Conservation (phyloP, 2,329 filamentous ascomycete genomes). For the Nectriaceae sp. region DNA sequence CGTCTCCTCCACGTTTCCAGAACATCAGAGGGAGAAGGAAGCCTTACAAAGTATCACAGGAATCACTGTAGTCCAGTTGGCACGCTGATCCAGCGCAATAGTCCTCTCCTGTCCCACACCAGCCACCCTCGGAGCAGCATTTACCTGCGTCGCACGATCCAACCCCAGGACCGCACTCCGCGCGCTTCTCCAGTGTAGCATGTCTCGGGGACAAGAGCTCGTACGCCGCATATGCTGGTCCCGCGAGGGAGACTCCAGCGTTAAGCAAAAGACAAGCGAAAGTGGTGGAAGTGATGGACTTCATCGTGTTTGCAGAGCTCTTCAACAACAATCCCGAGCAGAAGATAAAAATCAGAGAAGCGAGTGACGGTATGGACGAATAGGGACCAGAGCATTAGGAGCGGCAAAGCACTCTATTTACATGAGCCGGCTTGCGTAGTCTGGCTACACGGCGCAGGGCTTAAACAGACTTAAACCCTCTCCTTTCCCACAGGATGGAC, state of each 20-base stretch:
- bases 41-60: conserved; percentile 44
- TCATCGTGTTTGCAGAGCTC: conserved; percentile 15
- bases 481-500: conserved; percentile 14
- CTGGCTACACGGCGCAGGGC: too few relatives aligned
- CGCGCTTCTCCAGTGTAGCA: conserved; percentile 19
- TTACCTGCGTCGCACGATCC: conserved; percentile 35
- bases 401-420: conserved; percentile 26
- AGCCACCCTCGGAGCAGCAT: conserved; percentile 41
- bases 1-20: neutral
- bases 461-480: too few relatives aligned
- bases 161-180: conserved; percentile 36
- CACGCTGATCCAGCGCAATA: conserved; percentile 41
- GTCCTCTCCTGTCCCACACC: conserved; percentile 37
- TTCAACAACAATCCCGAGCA: neutral
- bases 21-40: neutral
- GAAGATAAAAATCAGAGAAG: conserved; percentile 9
- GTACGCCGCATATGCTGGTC: conserved; percentile 14
- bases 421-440: conserved; percentile 12
- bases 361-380: conserved; percentile 15
- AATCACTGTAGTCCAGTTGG: conserved; percentile 41
- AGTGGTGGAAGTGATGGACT: conserved; percentile 11
- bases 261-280: conserved; percentile 19
- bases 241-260: conserved; percentile 19
- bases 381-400: conserved; percentile 7
- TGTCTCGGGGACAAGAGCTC: conserved; percentile 13